A percentile compares a stretch with the other conserved stretches of the same genome.
Conservation (phyloP, 768 basidiomycete species). For the Nidula microcarpa region DNA sequence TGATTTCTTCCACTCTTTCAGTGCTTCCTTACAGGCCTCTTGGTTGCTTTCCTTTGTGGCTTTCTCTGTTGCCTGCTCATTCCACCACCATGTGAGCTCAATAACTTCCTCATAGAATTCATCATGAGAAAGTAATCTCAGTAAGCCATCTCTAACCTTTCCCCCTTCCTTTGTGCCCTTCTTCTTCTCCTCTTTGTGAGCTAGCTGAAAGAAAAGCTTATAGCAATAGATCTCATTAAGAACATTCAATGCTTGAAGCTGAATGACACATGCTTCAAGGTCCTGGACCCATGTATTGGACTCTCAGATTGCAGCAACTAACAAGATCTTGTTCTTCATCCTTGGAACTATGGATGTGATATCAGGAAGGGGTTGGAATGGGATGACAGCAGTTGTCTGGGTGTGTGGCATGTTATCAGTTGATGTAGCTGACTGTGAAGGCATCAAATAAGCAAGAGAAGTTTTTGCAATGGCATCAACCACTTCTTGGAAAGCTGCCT, state of each 20-base stretch:
- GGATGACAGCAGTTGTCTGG: not conserved
- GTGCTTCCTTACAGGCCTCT: not conserved
- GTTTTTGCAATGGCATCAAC: not conserved
- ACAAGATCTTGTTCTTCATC: not conserved
- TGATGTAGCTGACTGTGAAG: not conserved
- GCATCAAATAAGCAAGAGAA: not conserved
- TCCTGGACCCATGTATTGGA: not conserved
- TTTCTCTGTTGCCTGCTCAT: not conserved
- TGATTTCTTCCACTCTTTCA: not conserved
- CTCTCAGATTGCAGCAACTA: constrained; percentile 1
- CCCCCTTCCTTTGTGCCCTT: not conserved
- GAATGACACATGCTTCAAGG: not conserved
- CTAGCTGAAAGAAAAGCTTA: constrained; percentile 3
- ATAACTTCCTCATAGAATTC: constrained; percentile 3
- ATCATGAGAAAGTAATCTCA: constrained; percentile 5
- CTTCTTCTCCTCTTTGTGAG: constrained; percentile 5
- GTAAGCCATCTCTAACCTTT: constrained; percentile 5
- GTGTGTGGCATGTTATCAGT: not conserved
- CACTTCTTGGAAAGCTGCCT: not conserved
- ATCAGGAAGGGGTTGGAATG: not conserved
- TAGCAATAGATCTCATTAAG: constrained; percentile 7
- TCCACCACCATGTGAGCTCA: not conserved
- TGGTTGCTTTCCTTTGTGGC: not conserved
- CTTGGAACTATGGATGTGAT: not conserved
- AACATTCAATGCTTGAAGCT: constrained; percentile 7